Evolutionary conservation across 257 asterid species (phyloP).

Genomic region (Forsythia viridissima): DNA sequence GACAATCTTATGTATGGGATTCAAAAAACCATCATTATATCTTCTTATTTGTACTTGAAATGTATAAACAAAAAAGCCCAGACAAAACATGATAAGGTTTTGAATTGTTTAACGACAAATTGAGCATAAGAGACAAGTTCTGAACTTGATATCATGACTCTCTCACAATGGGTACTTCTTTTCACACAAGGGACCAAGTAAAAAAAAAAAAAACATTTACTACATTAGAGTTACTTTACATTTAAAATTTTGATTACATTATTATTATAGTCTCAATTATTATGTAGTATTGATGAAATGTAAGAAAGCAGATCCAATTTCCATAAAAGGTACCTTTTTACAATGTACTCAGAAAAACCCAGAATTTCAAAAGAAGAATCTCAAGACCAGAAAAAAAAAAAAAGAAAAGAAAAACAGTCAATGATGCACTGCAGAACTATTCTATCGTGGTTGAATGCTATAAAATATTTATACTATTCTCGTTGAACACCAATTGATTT

Average conservation of each 20-base stretch:
- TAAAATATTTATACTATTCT: no score
- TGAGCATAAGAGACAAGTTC: constrained; percentile 39
- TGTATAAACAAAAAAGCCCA: constrained; percentile 22
- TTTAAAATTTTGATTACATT: not conserved
- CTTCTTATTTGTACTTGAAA: constrained; percentile 28
- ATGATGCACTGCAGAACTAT: not conserved
- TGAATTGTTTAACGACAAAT: constrained; percentile 37
- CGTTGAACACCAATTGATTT: no score
- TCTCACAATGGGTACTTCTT: constrained; percentile 3
- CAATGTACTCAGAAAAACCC: constrained; percentile 25
- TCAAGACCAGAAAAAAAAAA: constrained; percentile 3
- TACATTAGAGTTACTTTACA: not conserved
- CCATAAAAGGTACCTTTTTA: constrained; percentile 33
- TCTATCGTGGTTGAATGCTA: no score
- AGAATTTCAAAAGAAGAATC: constrained; percentile 19
- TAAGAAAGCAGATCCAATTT: constrained; percentile 46
- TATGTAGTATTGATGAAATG: constrained; percentile 33
- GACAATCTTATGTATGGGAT: constrained; percentile 6
- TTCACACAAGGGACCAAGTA: constrained; percentile 11
- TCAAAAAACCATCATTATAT: constrained; percentile 8
- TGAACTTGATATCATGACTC: constrained; percentile 38
- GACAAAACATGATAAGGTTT: constrained; percentile 39
- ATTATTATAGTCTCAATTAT: constrained; percentile 13
- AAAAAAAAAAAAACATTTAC: not conserved
- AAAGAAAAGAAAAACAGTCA: constrained; percentile 7